These are phyloP conservation scores for Aspergillus eucalypticola DNA, from an alignment of 2,329 filamentous ascomycete genomes.

Conservation along the genomic window DNA sequence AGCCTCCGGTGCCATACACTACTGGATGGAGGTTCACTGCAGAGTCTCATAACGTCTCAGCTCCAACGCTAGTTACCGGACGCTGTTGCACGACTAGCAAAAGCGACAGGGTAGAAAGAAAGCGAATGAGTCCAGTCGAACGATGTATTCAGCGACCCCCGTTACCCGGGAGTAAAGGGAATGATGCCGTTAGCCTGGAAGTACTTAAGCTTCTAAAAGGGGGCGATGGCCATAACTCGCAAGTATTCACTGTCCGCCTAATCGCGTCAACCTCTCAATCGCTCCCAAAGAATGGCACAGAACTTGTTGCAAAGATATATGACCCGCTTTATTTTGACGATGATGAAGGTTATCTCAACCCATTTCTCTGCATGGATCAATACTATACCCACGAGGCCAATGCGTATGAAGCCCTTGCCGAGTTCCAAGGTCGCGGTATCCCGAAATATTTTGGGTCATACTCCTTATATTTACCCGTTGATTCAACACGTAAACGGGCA, in stretches of 20 bases:
- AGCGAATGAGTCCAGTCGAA: conserved; percentile 15
- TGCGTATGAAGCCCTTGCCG: conserved; percentile 18
- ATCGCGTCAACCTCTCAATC: conserved; percentile 6
- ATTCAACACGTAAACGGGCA: conserved; percentile 6
- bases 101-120: conserved; percentile 18
- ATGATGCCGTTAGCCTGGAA: conserved; percentile 18
- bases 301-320: conserved; percentile 26
- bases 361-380: conserved; percentile 26
- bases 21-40: conserved; percentile 22
- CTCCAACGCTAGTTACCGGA: conserved; percentile 17
- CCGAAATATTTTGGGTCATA: conserved; percentile 28
- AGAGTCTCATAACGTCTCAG: conserved; percentile 18
- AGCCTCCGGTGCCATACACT: conserved; percentile 20
- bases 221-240: conserved; percentile 21
- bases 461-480: conserved; percentile 15
- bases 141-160: conserved; percentile 22
- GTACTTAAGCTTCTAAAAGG: conserved; percentile 18
- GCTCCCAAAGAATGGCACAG: conserved; percentile 10
- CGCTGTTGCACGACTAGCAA: conserved; percentile 15
- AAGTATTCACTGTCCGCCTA: conserved; percentile 22
- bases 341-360: conserved; percentile 22
- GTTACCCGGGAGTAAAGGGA: conserved; percentile 16
- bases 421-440: conserved; percentile 23
- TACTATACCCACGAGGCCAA: conserved; percentile 27
- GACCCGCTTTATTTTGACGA: conserved; percentile 28